Conservation (phyloP, 371 early-diverging fungal species). For the Dipsacomyces acuminosporus region DNA sequence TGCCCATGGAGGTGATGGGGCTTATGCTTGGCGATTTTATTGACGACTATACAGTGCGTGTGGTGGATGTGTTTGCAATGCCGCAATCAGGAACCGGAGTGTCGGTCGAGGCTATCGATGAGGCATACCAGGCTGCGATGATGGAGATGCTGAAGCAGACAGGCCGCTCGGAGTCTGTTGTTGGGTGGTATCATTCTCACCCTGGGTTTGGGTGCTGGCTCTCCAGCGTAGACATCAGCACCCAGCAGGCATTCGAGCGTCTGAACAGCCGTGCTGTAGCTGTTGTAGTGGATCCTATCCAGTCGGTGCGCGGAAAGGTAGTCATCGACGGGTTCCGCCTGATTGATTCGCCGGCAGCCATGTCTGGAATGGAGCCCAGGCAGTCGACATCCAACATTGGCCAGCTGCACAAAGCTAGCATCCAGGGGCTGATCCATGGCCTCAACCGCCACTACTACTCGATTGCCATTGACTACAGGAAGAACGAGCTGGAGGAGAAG, state of each 20-base stretch:
- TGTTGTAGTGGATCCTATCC: slow-evolving; percentile 99
- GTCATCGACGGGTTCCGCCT: slow-evolving; percentile 99
- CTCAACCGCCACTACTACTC: slow-evolving; percentile 99
- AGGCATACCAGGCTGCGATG: slow-evolving; percentile 99
- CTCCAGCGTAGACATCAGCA: slow-evolving; percentile 98
- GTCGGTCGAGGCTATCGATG: slow-evolving; percentile 99
- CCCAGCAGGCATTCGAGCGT: slow-evolving; percentile 98
- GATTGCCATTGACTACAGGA: slow-evolving; percentile 98
- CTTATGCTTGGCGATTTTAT: slow-evolving; percentile 99
- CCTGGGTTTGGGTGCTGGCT: slow-evolving; percentile 99
- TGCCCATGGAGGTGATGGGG: slow-evolving; percentile 99
- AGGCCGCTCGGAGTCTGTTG: slow-evolving; percentile 99
- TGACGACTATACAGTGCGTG: slow-evolving; percentile 99
- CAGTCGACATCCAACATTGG: slow-evolving; percentile 99
- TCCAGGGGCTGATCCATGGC: slow-evolving; percentile 99
- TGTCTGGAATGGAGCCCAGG: slow-evolving; percentile 95
- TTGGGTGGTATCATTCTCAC: slow-evolving; percentile 99
- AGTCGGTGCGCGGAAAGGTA: slow-evolving; percentile 99
- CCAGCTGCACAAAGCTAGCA: slow-evolving; percentile 97
- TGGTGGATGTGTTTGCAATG: slow-evolving; percentile 99
- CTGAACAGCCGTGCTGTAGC: slow-evolving; percentile 98
- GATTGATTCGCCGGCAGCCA: slow-evolving; percentile 87
- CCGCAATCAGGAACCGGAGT: slow-evolving; percentile 99
- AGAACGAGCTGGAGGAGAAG: slow-evolving; percentile 98
- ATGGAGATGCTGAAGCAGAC: slow-evolving; percentile 99